Base-by-base conservation (phyloP, 2,329 filamentous ascomycete species). In the Grosmannia huntii region DNA sequence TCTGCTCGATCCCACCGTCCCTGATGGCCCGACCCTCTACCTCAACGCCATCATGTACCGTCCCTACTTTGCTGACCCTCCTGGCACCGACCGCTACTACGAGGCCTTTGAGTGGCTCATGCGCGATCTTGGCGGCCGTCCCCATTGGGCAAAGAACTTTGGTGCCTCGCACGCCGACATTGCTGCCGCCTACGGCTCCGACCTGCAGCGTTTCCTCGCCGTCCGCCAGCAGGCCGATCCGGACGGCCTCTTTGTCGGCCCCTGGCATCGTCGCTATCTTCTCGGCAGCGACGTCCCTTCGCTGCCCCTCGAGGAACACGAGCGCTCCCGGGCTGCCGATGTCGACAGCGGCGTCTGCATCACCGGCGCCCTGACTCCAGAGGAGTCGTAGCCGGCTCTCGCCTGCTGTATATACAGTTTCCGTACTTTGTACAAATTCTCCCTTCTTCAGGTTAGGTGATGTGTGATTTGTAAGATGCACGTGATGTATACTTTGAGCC, bases 111-210 rank as follows among this genome's bases (percentile, higher is more conserved):
- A 92, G 71, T 89, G 84, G 75, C 75, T 92, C 55, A 91, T 91
- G 88, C 82, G 83, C 60, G 84, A 90, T 53, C 75, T 90, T 63
- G 85, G 84, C 58, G 88, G 84, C 16, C 79, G 76, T 60, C 88
- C 88, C 31, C 88, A 92, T 70, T 92, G 88, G 86, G 88, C 87
- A 25, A 92, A 92, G 76, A 90, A 89, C 67, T 91, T 90, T 69
- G 72, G 72, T 25, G 76, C 76, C 16, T 73, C 76, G 44, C 74
- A 77, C 38, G 65, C 71, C 1, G 80, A 86, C 46, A 73, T 90
- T 48, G 74, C 76, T 28, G 68, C 68, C 0, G 80, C 85, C 69
- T 90, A 89, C 68, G 83, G 83, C 23, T 68, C 76, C 7, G 74
- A 84, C 61, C 75, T 90, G 64, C 68, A 73, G 25, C 73, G 79